Base-by-base conservation (phyloP, 164 flowering plant species). In the Houttuynia cordata region DNA sequence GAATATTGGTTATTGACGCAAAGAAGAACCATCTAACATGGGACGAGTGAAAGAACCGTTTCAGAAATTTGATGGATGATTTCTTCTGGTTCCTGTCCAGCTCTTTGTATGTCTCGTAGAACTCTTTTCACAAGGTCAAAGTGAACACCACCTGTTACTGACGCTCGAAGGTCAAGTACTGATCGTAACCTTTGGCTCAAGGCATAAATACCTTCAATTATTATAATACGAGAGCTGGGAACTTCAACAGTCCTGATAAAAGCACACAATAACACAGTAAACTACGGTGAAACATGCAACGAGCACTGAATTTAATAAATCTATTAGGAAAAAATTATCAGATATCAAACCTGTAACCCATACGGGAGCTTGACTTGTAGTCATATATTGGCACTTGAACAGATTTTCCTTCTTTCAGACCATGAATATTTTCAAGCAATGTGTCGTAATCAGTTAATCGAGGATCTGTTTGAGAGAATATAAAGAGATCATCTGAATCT, bases 51-150 rank as follows among this genome's bases (percentile, higher is more conserved):
- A 70, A 65, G 61, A 74, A 94, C 99, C 78, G 99, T 94, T 84
- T 94, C 99, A 65, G 99, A 94, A 62, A 94, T 94, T 67, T 94
- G 99, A 52, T 91, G 93, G 55, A 94, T 94, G 39, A 94, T 94
- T 80, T 94, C 96, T 70, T 88, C 89, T 24, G 99, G 99, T 75
- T 83, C 92, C 70, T 90, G 97, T 19, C 84, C 95, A 65, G 95
- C 99, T 61, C 99, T 92, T 60, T 94, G 97, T 70, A 94, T 91
- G 68, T 91, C 99, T 61, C 99, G 70, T 25, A 94, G 70, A 68
- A 94, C 96, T 66, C 97, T 76, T 79, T 88, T 94, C 25, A 94
- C 99, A 64, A 94, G 96, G 62, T 94, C 99, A 75, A 91, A 88
- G 73, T 94, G 97, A 62, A 94, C 91, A 21, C 97, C 99, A 64